These are phyloP conservation scores for Magnusiomyces starmeri DNA, from an alignment of 1,139 yeast genomes.

Conservation along the genomic window DNA sequence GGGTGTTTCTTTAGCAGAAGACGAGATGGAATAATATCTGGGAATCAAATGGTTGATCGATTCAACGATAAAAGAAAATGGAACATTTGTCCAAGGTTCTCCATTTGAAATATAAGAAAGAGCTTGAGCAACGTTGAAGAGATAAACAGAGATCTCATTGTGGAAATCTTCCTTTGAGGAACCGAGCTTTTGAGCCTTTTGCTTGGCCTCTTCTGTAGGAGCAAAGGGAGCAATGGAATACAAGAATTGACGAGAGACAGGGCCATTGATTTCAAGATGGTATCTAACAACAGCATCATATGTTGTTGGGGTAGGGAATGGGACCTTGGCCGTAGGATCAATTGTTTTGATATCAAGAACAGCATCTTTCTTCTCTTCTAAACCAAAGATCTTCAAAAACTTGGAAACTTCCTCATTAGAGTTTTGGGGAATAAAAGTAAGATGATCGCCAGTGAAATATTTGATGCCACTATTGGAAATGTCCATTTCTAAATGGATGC, in stretches of 20 bases:
- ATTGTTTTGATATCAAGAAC: slow-evolving; percentile 62
- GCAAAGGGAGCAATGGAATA: slow-evolving; percentile 77
- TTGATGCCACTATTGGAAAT: slow-evolving; percentile 65
- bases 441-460: slow-evolving; percentile 92
- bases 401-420: slow-evolving; percentile 62
- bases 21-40: slow-evolving; percentile 93
- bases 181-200: slow-evolving; percentile 48
- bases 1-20: slow-evolving; percentile 76
- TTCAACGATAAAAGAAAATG: slow-evolving; percentile 80
- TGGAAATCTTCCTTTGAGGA: slow-evolving; percentile 66
- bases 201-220: slow-evolving; percentile 56
- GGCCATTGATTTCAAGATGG: slow-evolving; percentile 86
- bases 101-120: slow-evolving; percentile 57
- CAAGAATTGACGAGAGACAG: slow-evolving; percentile 84
- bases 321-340: slow-evolving; percentile 68
- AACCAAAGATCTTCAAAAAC: slow-evolving; percentile 58
- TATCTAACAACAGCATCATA: slow-evolving; percentile 80
- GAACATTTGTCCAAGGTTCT: slow-evolving; percentile 62
- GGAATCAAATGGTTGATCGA: slow-evolving; percentile 78
- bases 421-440: slow-evolving; percentile 93
- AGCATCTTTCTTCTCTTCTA: slow-evolving; percentile 45
- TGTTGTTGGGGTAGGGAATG: slow-evolving; percentile 89
- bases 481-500: slow-evolving; percentile 89
- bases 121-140: slow-evolving; percentile 71
- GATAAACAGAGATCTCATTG: slow-evolving; percentile 49